Evolutionary conservation across 306 rosid genomes (phyloP).

Genomic region (Trichosanthes cucumerina): DNA sequence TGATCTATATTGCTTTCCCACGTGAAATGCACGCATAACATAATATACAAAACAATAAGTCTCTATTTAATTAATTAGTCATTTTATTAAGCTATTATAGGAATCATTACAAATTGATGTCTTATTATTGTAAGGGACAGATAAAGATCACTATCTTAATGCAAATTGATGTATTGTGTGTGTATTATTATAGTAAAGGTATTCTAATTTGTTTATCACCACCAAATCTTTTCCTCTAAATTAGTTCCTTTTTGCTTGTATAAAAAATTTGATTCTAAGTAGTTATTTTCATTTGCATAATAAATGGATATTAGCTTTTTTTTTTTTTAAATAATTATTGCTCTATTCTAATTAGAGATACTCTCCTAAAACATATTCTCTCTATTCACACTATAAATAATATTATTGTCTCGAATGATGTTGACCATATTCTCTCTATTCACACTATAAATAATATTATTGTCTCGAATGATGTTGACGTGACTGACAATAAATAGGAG

Average conservation of each 20-base stretch:
- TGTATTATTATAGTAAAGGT: neutral
- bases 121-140: neutral
- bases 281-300: too few species aligned
- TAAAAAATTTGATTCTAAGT: neutral
- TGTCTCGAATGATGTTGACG: too few species aligned
- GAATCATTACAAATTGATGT: neutral
- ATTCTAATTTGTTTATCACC: neutral
- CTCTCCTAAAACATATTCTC: too few species aligned
- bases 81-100: neutral
- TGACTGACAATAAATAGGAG: too few species aligned
- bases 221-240: neutral
- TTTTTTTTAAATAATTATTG: too few species aligned
- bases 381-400: too few species aligned
- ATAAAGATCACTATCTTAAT: neutral
- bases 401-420: too few species aligned
- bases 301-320: too few species aligned
- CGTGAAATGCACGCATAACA: neutral
- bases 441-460: too few species aligned
- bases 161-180: neutral
- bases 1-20: neutral
- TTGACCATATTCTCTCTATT: too few species aligned
- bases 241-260: neutral
- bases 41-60: neutral
- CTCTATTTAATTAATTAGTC: neutral
- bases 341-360: too few species aligned